Evolutionary conservation across 2,329 filamentous ascomycete species (phyloP).

Genomic region (Stagonosporopsis chrysanthemi): DNA sequence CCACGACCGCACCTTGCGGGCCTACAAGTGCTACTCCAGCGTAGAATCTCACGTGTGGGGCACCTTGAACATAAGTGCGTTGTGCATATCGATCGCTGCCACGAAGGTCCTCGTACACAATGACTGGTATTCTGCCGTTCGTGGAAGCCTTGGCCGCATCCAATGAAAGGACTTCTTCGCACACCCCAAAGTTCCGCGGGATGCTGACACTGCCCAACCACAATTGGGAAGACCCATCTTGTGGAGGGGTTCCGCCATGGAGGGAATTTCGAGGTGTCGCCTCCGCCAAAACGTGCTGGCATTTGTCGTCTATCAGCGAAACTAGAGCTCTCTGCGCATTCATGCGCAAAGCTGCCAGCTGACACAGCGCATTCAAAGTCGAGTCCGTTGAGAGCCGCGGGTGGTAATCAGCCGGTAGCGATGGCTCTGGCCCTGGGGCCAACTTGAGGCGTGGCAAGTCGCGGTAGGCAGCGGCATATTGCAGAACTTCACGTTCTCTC

Average conservation of each 20-base stretch:
- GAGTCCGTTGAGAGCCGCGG: conserved; percentile 37
- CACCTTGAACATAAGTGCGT: conserved; percentile 27
- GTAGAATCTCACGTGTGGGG: conserved; percentile 30
- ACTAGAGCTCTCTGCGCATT: conserved; percentile 44
- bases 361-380: conserved; percentile 45
- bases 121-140: conserved; percentile 6
- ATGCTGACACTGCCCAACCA: conserved; percentile 45
- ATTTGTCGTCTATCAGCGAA: conserved; percentile 45
- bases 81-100: conserved; percentile 22
- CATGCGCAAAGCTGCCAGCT: conserved; percentile 47
- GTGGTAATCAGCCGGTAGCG: conserved; percentile 24
- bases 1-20: conserved; percentile 34
- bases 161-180: conserved; percentile 30
- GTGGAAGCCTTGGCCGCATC: background rate
- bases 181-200: conserved; percentile 37
- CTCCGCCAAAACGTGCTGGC: conserved; percentile 50
- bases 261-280: conserved; percentile 44
- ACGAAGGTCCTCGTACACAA: conserved; percentile 23
- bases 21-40: conserved; percentile 39
- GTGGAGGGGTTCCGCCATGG: conserved; percentile 8
- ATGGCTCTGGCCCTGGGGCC: conserved; percentile 8
- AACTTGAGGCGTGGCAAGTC: conserved; percentile 30
- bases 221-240: conserved; percentile 14
- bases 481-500: conserved; percentile 38
- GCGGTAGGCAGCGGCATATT: conserved; percentile 38